Evolutionary conservation across 345 rosid genomes (phyloP).

Genomic region (Heritiera fomes): DNA sequence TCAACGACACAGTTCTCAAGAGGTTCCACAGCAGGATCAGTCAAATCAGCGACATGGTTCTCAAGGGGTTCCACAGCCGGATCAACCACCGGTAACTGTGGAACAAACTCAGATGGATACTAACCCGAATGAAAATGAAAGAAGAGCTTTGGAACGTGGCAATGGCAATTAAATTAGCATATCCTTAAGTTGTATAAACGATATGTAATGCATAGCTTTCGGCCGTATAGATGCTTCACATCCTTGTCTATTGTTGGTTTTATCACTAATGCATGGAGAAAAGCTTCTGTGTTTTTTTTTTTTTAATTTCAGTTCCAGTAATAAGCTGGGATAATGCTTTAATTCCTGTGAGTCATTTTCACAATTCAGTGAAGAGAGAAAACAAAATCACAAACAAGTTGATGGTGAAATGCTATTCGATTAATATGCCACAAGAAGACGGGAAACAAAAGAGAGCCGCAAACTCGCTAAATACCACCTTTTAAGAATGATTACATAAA

Average conservation of each 20-base stretch:
- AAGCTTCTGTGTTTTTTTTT: not conserved
- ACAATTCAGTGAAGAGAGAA: not conserved
- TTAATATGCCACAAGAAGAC: no score
- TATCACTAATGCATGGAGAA: not conserved
- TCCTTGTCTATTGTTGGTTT: not conserved
- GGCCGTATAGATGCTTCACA: slow-evolving; percentile 5
- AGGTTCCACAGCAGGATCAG: slow-evolving; percentile 27
- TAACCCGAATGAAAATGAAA: slow-evolving; percentile 22
- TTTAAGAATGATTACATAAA: no score
- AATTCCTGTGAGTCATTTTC: not conserved
- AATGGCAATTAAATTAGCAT: not conserved
- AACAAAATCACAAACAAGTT: not conserved
- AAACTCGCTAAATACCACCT: no score
- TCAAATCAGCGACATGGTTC: slow-evolving; percentile 27
- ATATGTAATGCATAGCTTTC: not conserved
- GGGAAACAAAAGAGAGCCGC: no score
- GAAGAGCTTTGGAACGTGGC: slow-evolving; percentile 20
- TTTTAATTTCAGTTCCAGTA: not conserved
- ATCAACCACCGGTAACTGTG: slow-evolving; percentile 27
- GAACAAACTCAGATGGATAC: slow-evolving; percentile 23
- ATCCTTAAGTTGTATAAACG: not conserved
- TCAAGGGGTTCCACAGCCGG: slow-evolving; percentile 24
- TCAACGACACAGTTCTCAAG: slow-evolving; percentile 31
- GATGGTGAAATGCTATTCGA: no score
- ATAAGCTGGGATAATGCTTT: not conserved